phyloP scores from a whole-genome alignment of 345 rosid species.

The Hirschfeldia incana region DNA sequence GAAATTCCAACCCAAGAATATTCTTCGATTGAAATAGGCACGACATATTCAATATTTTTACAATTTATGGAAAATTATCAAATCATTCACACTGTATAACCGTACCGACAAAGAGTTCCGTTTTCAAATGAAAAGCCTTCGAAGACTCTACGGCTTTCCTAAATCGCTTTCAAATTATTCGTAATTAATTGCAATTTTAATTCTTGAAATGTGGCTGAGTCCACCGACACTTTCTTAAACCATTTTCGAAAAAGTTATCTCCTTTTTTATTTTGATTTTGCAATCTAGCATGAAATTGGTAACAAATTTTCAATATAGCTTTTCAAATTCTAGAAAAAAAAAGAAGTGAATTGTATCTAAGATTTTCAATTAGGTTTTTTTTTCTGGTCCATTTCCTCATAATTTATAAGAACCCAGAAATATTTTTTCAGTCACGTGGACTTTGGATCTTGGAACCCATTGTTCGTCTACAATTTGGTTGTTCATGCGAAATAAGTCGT shows the following conservation, averaged over 20 bases:
- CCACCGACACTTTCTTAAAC: slow-evolving; percentile 33
- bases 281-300: not conserved
- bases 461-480: not conserved
- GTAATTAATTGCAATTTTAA: not conserved
- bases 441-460: not conserved
- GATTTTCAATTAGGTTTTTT: too few species aligned
- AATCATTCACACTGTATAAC: slow-evolving; percentile 11
- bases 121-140: slow-evolving; percentile 23
- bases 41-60: not conserved
- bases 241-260: not conserved
- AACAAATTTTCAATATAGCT: not conserved
- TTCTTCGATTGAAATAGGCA: not conserved
- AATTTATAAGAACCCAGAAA: not conserved
- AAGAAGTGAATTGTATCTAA: not conserved
- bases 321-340: not conserved
- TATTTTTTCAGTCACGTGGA: not conserved
- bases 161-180: slow-evolving; percentile 24
- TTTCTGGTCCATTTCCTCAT: not conserved
- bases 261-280: not conserved
- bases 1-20: not conserved
- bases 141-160: slow-evolving; percentile 19
- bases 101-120: slow-evolving; percentile 40
- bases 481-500: not conserved
- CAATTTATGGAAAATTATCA: not conserved
- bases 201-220: slow-evolving; percentile 4